Base-by-base conservation (phyloP, 495 filamentous ascomycete genomes). In the Pseudotulostoma volvatum region DNA sequence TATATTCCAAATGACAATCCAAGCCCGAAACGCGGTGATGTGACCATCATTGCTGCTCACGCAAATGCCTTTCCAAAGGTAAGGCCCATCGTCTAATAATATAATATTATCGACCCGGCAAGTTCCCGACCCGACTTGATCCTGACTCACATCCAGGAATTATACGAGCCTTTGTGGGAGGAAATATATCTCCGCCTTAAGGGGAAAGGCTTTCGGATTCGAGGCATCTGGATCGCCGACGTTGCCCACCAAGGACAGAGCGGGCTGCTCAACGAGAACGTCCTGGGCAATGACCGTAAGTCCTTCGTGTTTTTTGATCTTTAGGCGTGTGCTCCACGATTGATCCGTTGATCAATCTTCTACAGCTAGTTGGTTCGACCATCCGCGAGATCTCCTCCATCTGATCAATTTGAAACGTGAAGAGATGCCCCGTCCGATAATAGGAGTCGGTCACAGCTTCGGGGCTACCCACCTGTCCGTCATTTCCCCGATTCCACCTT, bases 41-140 rank as follows among this genome's bases (percentile, higher is more conserved):
- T 92, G 4, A 93, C 84, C 21, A 79, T 94, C 47, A 71, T 94
- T 39, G 83, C 68, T 14, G 76, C 82, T 8, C 82, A 88, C 56
- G 87, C 83, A 8, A 92, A 88, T 60, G 84, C 80, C 36, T 88
- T 93, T 47, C 78, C 80, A n/a, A 94, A 94, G 64, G 79, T 79
- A 51, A 37, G 50, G 23, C 15, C 30, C 23, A 28, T 28, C 5
- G 5, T n/a, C n/a, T n/a, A n/a, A n/a, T n/a, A n/a, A n/a, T n/a
- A n/a, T n/a, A n/a, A n/a, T n/a, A n/a, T n/a, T n/a, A n/a, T n/a
- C n/a, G n/a, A n/a, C n/a, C n/a, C n/a, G n/a, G n/a, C n/a, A n/a
- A n/a, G n/a, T n/a, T n/a, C n/a, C n/a, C n/a, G n/a, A n/a, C n/a
- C n/a, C n/a, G n/a, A n/a, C n/a, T n/a, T n/a, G n/a, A n/a, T n/a